Percentiles rank a stretch among this genome's conserved stretches.
Conservation (phyloP, 768 basidiomycete genomes). For the Boletus huronensis region DNA sequence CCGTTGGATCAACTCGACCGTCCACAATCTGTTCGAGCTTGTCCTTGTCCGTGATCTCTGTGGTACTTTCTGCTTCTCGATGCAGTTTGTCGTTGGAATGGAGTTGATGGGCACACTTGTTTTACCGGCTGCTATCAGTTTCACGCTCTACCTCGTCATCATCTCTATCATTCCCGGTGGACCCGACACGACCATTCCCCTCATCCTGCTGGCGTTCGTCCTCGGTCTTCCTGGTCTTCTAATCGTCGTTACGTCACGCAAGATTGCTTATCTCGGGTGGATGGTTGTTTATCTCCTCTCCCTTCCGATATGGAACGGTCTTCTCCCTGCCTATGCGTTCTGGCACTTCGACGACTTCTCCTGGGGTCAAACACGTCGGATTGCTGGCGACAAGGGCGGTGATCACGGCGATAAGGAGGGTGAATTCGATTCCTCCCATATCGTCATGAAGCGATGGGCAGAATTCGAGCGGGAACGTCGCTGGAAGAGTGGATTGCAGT, state of each 20-base stretch:
- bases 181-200: constrained; percentile 79
- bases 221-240: constrained; percentile 94
- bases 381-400: constrained; percentile 67
- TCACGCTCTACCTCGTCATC: constrained; percentile 93
- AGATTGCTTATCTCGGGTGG: constrained; percentile 94
- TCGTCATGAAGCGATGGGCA: constrained; percentile 99
- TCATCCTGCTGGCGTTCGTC: constrained; percentile 89
- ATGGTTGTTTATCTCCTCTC: constrained; percentile 93
- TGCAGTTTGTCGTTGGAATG: constrained; percentile 99
- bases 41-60: constrained; percentile 96
- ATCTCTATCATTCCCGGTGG: constrained; percentile 80
- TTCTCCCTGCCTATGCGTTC: constrained; percentile 94
- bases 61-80: constrained; percentile 99
- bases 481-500: constrained; percentile 86
- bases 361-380: constrained; percentile 91
- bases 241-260: constrained; percentile 94
- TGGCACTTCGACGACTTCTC: constrained; percentile 99
- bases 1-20: constrained; percentile 99
- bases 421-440: constrained; percentile 93
- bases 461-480: constrained; percentile 96
- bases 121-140: constrained; percentile 93
- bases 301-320: constrained; percentile 95
- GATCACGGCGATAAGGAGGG: constrained; percentile 93
- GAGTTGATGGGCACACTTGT: constrained; percentile 96
- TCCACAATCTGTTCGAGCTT: constrained; percentile 96